A percentile compares a stretch with the other conserved stretches of the same genome.
phyloP scores from a whole-genome alignment of 768 basidiomycete genomes.

The Agaricus subrufescens region DNA sequence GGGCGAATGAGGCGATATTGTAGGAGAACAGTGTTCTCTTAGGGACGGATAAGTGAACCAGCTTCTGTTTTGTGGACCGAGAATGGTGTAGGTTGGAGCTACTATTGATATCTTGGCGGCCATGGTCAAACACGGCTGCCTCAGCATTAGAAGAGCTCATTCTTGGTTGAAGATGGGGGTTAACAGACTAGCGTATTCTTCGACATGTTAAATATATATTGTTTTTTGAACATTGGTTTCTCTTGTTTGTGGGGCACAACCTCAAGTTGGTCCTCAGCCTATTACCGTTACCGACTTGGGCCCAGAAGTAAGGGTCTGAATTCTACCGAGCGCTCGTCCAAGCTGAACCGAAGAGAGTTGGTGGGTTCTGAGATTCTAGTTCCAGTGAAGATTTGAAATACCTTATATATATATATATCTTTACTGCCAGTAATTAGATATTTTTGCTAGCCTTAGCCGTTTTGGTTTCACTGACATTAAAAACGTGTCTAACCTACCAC shows the following conservation, averaged over 20 bases:
- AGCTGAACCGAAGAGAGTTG: neutral
- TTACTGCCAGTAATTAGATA: too few species aligned
- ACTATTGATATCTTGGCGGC: too few species aligned
- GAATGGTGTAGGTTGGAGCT: too few species aligned
- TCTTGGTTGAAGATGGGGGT: neutral
- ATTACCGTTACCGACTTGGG: too few species aligned
- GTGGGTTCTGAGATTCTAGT: neutral
- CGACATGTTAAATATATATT: neutral
- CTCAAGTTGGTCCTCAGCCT: too few species aligned
- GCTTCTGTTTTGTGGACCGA: too few species aligned
- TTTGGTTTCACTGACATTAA: too few species aligned
- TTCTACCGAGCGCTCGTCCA: neutral
- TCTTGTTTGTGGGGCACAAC: neutral
- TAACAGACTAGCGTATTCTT: neutral
- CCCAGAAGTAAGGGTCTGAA: neutral
- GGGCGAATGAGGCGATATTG: neutral
- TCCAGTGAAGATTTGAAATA: too few species aligned
- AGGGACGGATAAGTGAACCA: neutral
- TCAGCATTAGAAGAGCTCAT: constrained; percentile 3
- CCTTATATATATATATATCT: too few species aligned
- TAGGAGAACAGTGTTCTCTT: neutral
- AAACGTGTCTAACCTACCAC: too few species aligned
- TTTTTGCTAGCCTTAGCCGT: too few species aligned
- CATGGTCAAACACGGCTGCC: too few species aligned
- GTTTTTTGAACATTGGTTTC: neutral